Evolutionary conservation across 1,284 basidiomycete genomes (phyloP).

Genomic region (Vanrija sp.): DNA sequence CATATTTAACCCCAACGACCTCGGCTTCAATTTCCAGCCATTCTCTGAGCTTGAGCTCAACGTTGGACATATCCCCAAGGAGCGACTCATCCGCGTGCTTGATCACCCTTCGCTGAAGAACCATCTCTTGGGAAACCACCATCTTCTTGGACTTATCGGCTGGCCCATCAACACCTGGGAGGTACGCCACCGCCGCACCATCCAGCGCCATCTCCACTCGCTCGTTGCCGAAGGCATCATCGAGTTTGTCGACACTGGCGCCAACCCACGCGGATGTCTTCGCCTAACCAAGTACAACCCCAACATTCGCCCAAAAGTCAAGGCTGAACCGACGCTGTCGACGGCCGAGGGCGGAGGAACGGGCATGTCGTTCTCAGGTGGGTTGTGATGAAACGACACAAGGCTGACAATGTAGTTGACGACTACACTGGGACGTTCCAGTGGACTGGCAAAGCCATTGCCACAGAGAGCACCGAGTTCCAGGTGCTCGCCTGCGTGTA

Average conservation of each 20-base stretch:
- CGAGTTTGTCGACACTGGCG: constrained; percentile 35
- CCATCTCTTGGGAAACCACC: constrained; percentile 33
- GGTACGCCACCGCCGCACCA: constrained; percentile 26
- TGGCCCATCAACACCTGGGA: constrained; percentile 13
- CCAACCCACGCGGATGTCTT: constrained; percentile 25
- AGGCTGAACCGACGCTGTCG: neutral
- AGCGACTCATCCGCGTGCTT: constrained; percentile 34
- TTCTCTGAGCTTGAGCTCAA: constrained; percentile 34
- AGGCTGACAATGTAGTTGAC: constrained; percentile 1
- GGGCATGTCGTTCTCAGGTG: no score
- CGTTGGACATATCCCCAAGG: constrained; percentile 33
- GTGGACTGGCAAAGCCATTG: constrained; percentile 6
- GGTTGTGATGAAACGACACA: no score
- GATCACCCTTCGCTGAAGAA: constrained; percentile 39
- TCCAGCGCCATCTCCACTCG: constrained; percentile 25
- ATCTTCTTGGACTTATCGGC: constrained; percentile 22
- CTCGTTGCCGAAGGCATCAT: constrained; percentile 30
- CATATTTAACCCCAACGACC: neutral
- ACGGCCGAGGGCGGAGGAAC: neutral
- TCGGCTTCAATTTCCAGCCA: constrained; percentile 29
- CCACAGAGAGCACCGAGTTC: constrained; percentile 24
- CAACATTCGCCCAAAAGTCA: constrained; percentile 11
- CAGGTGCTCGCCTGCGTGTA: constrained; percentile 24
- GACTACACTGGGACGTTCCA: constrained; percentile 13
- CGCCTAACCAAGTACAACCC: constrained; percentile 42